phyloP scores from a whole-genome alignment of 208 protist genomes.

The Trypanosoma boissoni region DNA sequence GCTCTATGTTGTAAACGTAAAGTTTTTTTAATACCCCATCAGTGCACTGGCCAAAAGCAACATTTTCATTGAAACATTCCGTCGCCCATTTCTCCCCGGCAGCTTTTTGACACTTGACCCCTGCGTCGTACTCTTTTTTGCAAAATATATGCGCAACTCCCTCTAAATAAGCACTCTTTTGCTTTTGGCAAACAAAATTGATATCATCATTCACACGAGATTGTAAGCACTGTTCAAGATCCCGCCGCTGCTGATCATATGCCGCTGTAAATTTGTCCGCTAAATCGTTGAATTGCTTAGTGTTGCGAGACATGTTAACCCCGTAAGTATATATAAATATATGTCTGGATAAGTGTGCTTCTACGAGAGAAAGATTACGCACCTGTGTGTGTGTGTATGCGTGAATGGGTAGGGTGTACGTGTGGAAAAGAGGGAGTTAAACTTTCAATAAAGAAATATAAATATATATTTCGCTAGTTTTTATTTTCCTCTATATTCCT shows the following conservation, averaged over 20 bases:
- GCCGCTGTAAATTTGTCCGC: slow-evolving; percentile 56
- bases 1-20: slow-evolving; percentile 85
- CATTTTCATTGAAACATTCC: slow-evolving; percentile 83
- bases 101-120: slow-evolving; percentile 66
- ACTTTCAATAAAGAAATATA: too few relatives aligned
- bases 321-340: neutral
- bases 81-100: slow-evolving; percentile 75
- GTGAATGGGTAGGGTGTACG: too few relatives aligned
- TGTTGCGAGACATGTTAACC: slow-evolving; percentile 69
- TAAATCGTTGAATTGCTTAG: slow-evolving; percentile 74
- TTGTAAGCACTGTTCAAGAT: slow-evolving; percentile 69
- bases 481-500: too few relatives aligned
- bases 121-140: slow-evolving; percentile 66
- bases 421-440: too few relatives aligned
- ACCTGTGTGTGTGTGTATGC: slow-evolving; percentile 4
- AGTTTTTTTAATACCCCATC: slow-evolving; percentile 76
- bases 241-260: slow-evolving; percentile 54
- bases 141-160: slow-evolving; percentile 76
- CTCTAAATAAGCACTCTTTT: slow-evolving; percentile 73
- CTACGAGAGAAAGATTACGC: neutral
- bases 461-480: neutral
- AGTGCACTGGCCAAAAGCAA: slow-evolving; percentile 80
- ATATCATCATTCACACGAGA: slow-evolving; percentile 83
- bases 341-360: slow-evolving; percentile 9
- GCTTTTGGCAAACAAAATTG: slow-evolving; percentile 82